These are phyloP conservation scores for Boletus vinaceobasis DNA, from an alignment of 768 basidiomycete species.

Conservation along the genomic window DNA sequence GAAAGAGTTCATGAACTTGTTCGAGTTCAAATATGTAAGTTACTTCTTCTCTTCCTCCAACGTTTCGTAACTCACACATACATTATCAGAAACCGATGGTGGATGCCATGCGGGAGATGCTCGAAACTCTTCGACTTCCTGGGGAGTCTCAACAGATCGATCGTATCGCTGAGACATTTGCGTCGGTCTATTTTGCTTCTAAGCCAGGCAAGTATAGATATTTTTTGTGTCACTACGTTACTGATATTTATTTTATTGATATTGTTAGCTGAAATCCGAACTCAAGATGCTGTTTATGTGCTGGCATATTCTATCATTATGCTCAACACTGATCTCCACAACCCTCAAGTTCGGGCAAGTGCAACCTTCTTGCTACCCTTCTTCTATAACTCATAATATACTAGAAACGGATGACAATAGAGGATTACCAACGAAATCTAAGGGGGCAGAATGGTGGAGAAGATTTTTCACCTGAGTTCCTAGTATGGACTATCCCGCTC, in stretches of 20 bases:
- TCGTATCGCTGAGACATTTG: constrained; percentile 93
- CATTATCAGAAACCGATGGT: constrained; percentile 79
- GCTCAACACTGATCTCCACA: constrained; percentile 97
- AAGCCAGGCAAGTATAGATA: constrained; percentile 54
- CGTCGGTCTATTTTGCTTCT: constrained; percentile 84
- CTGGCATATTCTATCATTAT: constrained; percentile 94
- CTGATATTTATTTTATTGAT: background rate
- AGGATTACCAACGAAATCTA: constrained; percentile 90
- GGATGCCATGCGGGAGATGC: constrained; percentile 91
- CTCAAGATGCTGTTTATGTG: constrained; percentile 90
- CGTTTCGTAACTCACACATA: background rate
- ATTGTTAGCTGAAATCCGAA: constrained; percentile 75
- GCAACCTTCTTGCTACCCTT: constrained; percentile 1
- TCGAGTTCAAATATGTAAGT: constrained; percentile 85
- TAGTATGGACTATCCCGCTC: constrained; percentile 46
- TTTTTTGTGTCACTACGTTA: background rate
- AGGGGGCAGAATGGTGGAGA: constrained; percentile 85
- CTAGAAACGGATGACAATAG: constrained; percentile 94
- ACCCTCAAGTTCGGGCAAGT: constrained; percentile 83
- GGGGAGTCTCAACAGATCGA: constrained; percentile 94
- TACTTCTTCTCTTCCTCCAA: background rate
- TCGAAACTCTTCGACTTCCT: constrained; percentile 91
- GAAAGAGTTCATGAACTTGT: constrained; percentile 81
- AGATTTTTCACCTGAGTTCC: constrained; percentile 82
- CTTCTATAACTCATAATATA: constrained; percentile 4